phyloP scores from a whole-genome alignment of 805 yeast genomes.

The Sporopachydermia quercuum region DNA sequence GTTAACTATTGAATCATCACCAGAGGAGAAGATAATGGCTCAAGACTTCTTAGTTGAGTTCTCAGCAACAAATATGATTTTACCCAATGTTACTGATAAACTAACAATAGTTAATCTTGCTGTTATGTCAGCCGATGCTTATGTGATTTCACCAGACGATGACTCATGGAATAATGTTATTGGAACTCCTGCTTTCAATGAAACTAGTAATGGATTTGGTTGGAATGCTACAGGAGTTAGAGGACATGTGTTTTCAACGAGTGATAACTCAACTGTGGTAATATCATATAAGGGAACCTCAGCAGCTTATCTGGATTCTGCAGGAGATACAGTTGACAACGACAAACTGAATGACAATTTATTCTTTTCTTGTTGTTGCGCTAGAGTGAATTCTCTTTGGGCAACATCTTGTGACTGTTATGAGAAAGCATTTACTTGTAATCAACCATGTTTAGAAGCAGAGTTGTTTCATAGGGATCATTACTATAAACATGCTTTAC shows the following conservation, averaged over 20 bases:
- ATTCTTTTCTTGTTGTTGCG: constrained; percentile 91
- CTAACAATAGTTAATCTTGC: constrained; percentile 67
- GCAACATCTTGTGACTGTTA: constrained; percentile 92
- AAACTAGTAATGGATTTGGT: constrained; percentile 53
- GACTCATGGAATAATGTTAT: constrained; percentile 80
- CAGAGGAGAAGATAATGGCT: too few species aligned
- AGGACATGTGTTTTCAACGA: constrained; percentile 73
- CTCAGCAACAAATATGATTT: constrained; percentile 21
- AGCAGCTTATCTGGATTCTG: constrained; percentile 46
- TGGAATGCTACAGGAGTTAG: constrained; percentile 80
- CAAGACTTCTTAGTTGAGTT: not conserved
- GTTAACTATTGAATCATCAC: constrained; percentile 11
- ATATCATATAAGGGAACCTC: constrained; percentile 85
- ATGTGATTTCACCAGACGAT: constrained; percentile 57
- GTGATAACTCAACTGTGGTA: constrained; percentile 43
- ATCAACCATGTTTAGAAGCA: constrained; percentile 70
- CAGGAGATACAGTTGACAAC: constrained; percentile 56
- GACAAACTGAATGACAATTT: constrained; percentile 83
- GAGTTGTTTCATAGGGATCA: constrained; percentile 63
- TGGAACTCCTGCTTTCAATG: constrained; percentile 38
- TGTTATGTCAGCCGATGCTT: constrained; percentile 80
- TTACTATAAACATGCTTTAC: constrained; percentile 68
- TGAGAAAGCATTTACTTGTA: constrained; percentile 65
- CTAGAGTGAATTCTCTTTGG: constrained; percentile 84
- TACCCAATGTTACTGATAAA: constrained; percentile 67